phyloP scores from a whole-genome alignment of 352 stramenopile genomes.

The Thalassiosira ordinaria region DNA sequence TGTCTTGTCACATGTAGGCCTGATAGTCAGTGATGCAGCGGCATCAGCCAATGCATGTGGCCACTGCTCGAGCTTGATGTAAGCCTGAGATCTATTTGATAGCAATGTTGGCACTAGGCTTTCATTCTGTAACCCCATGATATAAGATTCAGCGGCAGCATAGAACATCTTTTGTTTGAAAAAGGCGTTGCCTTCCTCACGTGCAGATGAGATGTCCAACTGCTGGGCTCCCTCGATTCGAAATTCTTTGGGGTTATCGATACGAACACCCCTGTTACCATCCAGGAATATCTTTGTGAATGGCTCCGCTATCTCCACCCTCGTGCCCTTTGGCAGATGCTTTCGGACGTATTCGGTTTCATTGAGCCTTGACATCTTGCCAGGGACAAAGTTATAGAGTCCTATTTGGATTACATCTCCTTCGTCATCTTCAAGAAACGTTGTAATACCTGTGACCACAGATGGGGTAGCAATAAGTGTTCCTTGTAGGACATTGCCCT shows the following conservation, averaged over 20 bases:
- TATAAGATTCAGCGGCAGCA: conserved; percentile 14
- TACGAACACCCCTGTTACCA: conserved; percentile 36
- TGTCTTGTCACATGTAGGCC: conserved; percentile 5
- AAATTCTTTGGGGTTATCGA: conserved; percentile 46
- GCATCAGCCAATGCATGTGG: conserved; percentile 8
- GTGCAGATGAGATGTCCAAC: not conserved
- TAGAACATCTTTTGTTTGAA: conserved; percentile 1
- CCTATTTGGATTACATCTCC: conserved; percentile 32
- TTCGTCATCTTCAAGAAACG: conserved; percentile 37
- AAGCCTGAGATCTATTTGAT: conserved; percentile 26
- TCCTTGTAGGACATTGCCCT: conserved; percentile 31
- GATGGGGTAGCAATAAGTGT: conserved; percentile 29
- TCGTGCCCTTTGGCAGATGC: conserved; percentile 34
- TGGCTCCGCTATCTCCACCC: conserved; percentile 33
- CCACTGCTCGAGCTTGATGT: conserved; percentile 14
- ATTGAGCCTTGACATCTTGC: conserved; percentile 13
- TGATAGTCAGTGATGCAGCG: conserved; percentile 25
- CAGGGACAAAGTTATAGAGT: conserved; percentile 46
- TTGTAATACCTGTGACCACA: conserved; percentile 42
- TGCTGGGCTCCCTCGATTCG: conserved; percentile 7
- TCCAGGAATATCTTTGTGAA: conserved; percentile 46
- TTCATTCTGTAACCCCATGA: conserved; percentile 7
- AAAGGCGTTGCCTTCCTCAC: not conserved
- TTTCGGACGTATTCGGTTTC: conserved; percentile 8
- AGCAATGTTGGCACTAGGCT: conserved; percentile 18